A percentile compares a stretch with the other conserved stretches of the same genome.
Conservation (phyloP, 2,329 filamentous ascomycete species). For the Arthrobotrys musiformis region DNA sequence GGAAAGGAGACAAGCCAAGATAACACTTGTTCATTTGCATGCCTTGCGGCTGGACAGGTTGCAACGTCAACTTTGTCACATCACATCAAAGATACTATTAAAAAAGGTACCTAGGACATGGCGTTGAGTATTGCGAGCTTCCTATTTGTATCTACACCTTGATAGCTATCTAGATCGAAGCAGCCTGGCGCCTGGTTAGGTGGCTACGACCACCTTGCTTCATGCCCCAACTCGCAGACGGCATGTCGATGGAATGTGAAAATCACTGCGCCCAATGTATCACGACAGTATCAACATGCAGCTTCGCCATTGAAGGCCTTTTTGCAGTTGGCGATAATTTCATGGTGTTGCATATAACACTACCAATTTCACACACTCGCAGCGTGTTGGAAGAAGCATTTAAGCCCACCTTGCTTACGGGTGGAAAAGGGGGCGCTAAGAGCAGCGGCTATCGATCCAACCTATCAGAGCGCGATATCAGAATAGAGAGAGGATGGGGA, state of each 20-base stretch:
- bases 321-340: constrained; percentile 16
- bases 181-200: background rate
- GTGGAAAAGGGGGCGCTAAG: constrained; percentile 2
- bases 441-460: constrained; percentile 6
- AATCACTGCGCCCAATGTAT: background rate
- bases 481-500: background rate
- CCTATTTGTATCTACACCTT: constrained; percentile 18
- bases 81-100: background rate
- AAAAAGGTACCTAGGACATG: constrained; percentile 3
- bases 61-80: too few relatives aligned
- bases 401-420: background rate
- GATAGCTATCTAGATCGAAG: background rate
- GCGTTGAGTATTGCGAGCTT: constrained; percentile 6
- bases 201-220: constrained; percentile 9
- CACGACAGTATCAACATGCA: background rate
- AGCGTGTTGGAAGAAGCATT: constrained; percentile 12
- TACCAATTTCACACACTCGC: background rate
- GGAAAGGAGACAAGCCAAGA: background rate
- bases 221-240: background rate
- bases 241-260: background rate
- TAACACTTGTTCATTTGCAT: background rate
- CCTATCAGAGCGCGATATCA: background rate
- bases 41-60: background rate
- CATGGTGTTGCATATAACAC: constrained; percentile 28
- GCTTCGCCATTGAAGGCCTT: background rate